phyloP scores from a whole-genome alignment of 768 basidiomycete species.

The Rhizopogon vinicolor region DNA sequence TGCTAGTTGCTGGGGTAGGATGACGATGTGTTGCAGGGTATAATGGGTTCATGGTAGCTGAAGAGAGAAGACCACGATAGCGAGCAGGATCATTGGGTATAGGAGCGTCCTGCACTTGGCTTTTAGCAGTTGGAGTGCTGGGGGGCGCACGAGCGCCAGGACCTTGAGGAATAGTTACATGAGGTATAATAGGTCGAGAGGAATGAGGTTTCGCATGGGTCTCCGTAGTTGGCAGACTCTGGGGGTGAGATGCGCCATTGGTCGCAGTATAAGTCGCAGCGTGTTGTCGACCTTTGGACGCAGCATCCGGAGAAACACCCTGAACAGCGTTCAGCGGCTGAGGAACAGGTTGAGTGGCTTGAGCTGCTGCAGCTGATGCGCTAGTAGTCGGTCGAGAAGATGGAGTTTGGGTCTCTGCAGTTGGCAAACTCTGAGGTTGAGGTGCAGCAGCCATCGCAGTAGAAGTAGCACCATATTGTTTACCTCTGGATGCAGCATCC shows the following conservation, averaged over 20 bases:
- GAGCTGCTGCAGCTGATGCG: not conserved
- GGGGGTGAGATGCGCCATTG: not conserved
- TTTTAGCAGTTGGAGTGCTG: slow-evolving; percentile 9
- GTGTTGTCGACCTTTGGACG: not conserved
- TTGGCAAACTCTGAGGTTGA: not conserved
- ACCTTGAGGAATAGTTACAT: slow-evolving; percentile 13
- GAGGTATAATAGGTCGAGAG: slow-evolving; percentile 11
- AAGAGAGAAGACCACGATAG: slow-evolving; percentile 16
- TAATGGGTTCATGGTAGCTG: slow-evolving; percentile 15
- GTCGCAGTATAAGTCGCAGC: not conserved
- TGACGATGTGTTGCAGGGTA: slow-evolving; percentile 20
- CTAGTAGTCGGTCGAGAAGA: slow-evolving; percentile 10
- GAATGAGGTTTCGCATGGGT: slow-evolving; percentile 13
- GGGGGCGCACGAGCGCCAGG: slow-evolving; percentile 8
- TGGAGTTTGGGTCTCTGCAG: slow-evolving; percentile 17
- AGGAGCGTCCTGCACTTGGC: slow-evolving; percentile 16
- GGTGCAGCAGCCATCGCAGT: not conserved
- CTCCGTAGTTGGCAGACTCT: slow-evolving; percentile 9
- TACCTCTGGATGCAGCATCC: not conserved
- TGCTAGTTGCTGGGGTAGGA: slow-evolving; percentile 10
- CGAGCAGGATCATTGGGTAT: slow-evolving; percentile 14
- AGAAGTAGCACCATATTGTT: not conserved
- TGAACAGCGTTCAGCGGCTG: not conserved
- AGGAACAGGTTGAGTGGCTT: not conserved
- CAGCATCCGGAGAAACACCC: not conserved